These are phyloP conservation scores for Actinomortierella wolfii DNA, from an alignment of 371 early-diverging fungal genomes.

Conservation along the genomic window DNA sequence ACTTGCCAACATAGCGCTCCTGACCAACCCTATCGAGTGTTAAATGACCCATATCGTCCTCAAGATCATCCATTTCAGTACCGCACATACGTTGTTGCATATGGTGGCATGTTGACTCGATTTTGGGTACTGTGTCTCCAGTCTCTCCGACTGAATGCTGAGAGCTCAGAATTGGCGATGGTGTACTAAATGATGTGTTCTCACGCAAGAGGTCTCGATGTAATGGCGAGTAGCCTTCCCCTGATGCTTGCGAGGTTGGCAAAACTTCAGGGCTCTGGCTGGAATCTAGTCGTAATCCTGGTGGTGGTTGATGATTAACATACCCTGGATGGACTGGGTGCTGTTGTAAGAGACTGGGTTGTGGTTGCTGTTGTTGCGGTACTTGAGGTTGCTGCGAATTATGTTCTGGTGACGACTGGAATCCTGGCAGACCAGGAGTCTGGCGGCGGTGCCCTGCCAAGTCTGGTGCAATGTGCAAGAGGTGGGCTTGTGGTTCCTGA, in stretches of 20 bases:
- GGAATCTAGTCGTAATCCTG: conserved; percentile 21
- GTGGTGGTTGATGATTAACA: not conserved
- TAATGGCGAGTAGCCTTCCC: conserved; percentile 13
- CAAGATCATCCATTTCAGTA: conserved; percentile 31
- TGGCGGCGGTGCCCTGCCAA: too few species aligned
- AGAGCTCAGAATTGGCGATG: conserved; percentile 33
- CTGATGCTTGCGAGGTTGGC: conserved; percentile 4
- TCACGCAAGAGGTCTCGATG: conserved; percentile 28
- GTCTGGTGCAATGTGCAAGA: too few species aligned
- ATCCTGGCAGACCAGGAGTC: not conserved
- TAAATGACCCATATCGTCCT: conserved; percentile 38
- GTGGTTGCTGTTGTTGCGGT: conserved; percentile 13
- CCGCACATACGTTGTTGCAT: conserved; percentile 5
- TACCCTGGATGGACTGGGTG: too few species aligned
- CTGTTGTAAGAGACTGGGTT: conserved; percentile 5
- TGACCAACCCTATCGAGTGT: conserved; percentile 25
- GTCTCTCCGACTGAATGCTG: conserved; percentile 20
- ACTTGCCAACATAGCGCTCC: conserved; percentile 44
- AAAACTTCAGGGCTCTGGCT: conserved; percentile 19
- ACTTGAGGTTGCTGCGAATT: not conserved
- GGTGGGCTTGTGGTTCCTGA: too few species aligned
- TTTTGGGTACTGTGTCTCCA: conserved; percentile 7
- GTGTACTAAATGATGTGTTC: conserved; percentile 19
- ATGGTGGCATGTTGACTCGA: conserved; percentile 9
- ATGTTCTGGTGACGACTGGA: not conserved